These are phyloP conservation scores for Suhomyces terraborum DNA, from an alignment of 1,139 yeast genomes.

Conservation along the genomic window DNA sequence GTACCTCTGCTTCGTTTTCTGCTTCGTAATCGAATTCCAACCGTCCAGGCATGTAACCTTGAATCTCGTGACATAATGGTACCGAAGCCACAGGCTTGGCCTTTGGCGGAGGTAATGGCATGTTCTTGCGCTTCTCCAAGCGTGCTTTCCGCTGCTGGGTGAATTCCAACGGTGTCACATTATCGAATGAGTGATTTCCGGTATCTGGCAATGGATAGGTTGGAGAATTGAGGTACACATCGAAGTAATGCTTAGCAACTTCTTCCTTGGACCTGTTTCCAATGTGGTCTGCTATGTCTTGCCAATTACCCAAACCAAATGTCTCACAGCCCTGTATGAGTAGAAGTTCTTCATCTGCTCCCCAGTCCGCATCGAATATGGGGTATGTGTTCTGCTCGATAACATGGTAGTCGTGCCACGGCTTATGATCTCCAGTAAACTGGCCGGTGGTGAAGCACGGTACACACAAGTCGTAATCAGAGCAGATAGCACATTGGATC, in stretches of 20 bases:
- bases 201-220: slow-evolving; percentile 84
- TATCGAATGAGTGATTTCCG: slow-evolving; percentile 53
- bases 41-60: slow-evolving; percentile 98
- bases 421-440: slow-evolving; percentile 81
- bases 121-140: slow-evolving; percentile 61
- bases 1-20: slow-evolving; percentile 93
- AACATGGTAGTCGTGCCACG: slow-evolving; percentile 89
- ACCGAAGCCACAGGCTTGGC: slow-evolving; percentile 88
- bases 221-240: slow-evolving; percentile 65
- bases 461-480: slow-evolving; percentile 93
- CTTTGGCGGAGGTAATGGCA: slow-evolving; percentile 75
- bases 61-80: slow-evolving; percentile 95
- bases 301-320: slow-evolving; percentile 95
- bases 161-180: slow-evolving; percentile 69
- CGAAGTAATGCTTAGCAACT: slow-evolving; percentile 78
- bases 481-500: slow-evolving; percentile 87
- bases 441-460: slow-evolving; percentile 92
- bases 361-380: slow-evolving; percentile 89
- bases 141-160: slow-evolving; percentile 68
- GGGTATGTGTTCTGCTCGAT: slow-evolving; percentile 96
- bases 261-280: slow-evolving; percentile 93
- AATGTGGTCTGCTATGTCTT: slow-evolving; percentile 90
- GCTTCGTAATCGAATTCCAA: slow-evolving; percentile 94
- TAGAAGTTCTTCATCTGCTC: slow-evolving; percentile 93
- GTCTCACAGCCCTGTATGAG: slow-evolving; percentile 91